Percentiles rank a stretch among this genome's conserved stretches.
phyloP scores from a whole-genome alignment of 352 stramenopile genomes.

The Phytophthora kernoviae region DNA sequence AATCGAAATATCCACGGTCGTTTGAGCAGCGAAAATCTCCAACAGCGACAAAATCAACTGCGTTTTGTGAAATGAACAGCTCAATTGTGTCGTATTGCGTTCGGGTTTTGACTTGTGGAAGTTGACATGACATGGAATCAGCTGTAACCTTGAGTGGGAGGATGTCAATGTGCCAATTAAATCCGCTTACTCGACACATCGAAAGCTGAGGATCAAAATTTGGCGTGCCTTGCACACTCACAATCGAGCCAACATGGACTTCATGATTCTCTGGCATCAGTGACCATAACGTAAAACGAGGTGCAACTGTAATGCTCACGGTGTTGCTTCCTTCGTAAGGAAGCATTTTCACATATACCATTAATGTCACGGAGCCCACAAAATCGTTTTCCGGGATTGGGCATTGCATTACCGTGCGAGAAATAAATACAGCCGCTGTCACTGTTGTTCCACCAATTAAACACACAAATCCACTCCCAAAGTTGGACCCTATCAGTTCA shows the following conservation, averaged over 20 bases:
- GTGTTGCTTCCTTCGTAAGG: slow-evolving; percentile 9
- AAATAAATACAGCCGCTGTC: slow-evolving; percentile 7
- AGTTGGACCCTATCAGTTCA: slow-evolving; percentile 15
- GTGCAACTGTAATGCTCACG: slow-evolving; percentile 5
- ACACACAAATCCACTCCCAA: slow-evolving; percentile 18
- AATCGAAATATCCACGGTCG: slow-evolving; percentile 32
- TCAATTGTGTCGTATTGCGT: background rate
- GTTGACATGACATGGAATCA: slow-evolving; percentile 25
- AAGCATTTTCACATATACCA: slow-evolving; percentile 15
- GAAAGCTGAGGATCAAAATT: slow-evolving; percentile 20
- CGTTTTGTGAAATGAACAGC: slow-evolving; percentile 34
- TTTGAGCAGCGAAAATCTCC: slow-evolving; percentile 16
- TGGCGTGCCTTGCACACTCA: slow-evolving; percentile 26
- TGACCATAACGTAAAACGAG: slow-evolving; percentile 26
- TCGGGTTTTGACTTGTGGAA: slow-evolving; percentile 18
- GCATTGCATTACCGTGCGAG: slow-evolving; percentile 7
- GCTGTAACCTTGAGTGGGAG: slow-evolving; percentile 19
- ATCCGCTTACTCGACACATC: slow-evolving; percentile 25
- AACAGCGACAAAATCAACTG: slow-evolving; percentile 19
- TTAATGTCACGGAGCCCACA: slow-evolving; percentile 9
- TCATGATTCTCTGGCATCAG: slow-evolving; percentile 26
- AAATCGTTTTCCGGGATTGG: slow-evolving; percentile 8
- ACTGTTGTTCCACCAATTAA: slow-evolving; percentile 7
- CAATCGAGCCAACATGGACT: slow-evolving; percentile 24
- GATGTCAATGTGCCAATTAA: slow-evolving; percentile 4